phyloP scores from a whole-genome alignment of 2,329 filamentous ascomycete species.

The Chaetomiaceae sp. region DNA sequence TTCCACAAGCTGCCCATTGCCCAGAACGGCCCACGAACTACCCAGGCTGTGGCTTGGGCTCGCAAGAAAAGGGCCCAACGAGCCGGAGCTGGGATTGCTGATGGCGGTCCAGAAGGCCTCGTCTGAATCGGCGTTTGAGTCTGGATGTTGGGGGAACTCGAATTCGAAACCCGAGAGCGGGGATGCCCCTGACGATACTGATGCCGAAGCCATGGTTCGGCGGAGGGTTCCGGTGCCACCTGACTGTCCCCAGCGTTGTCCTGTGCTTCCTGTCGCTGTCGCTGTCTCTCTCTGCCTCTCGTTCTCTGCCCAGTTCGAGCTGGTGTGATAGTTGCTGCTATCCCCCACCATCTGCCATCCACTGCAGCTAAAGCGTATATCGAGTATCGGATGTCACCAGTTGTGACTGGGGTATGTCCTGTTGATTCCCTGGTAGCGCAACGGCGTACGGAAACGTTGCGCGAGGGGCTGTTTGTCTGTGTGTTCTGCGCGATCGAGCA shows the following conservation, averaged over 20 bases:
- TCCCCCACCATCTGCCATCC: slow-evolving; percentile 2
- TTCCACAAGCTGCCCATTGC: slow-evolving; percentile 31
- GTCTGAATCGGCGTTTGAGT: slow-evolving; percentile 37
- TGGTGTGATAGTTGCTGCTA: not conserved
- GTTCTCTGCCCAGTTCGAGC: not conserved
- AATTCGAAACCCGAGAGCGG: slow-evolving; percentile 38
- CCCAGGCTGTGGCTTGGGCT: slow-evolving; percentile 47
- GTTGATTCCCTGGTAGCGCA: too few relatives aligned
- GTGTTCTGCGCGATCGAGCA: too few relatives aligned
- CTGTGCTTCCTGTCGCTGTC: not conserved
- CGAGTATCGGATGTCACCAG: too few relatives aligned
- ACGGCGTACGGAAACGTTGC: too few relatives aligned
- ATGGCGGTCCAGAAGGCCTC: slow-evolving; percentile 43
- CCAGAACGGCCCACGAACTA: slow-evolving; percentile 45
- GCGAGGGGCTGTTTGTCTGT: too few relatives aligned
- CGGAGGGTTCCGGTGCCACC: not conserved
- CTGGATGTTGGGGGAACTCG: slow-evolving; percentile 17
- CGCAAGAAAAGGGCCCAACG: slow-evolving; percentile 40
- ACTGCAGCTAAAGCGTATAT: not conserved
- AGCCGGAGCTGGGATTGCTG: slow-evolving; percentile 30
- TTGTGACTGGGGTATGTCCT: too few relatives aligned
- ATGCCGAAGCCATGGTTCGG: slow-evolving; percentile 29
- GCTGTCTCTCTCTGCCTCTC: not conserved
- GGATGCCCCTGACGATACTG: slow-evolving; percentile 36
- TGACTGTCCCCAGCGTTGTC: not conserved